Conservation (phyloP, 345 rosid species). For the Ceriops decandra region DNA sequence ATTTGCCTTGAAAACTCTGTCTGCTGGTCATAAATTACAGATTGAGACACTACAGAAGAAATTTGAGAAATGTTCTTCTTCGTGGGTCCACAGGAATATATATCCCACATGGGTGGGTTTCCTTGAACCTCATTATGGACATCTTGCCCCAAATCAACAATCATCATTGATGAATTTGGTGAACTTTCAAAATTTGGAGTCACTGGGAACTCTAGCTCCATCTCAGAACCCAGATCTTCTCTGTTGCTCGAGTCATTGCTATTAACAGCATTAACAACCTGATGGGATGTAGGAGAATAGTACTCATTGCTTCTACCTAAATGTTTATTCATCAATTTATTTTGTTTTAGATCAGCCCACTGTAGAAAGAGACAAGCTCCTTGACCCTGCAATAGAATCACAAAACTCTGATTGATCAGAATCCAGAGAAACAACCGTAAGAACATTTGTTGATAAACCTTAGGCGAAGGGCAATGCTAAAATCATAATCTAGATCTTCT, state of each 20-base stretch:
- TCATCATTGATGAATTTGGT: background rate
- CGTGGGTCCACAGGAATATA: background rate
- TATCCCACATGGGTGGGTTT: constrained; percentile 5
- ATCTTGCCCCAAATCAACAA: background rate
- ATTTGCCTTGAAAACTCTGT: background rate
- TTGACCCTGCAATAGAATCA: constrained; percentile 30
- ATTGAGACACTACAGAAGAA: background rate
- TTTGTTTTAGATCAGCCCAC: constrained; percentile 23
- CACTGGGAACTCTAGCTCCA: background rate
- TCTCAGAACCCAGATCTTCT: background rate
- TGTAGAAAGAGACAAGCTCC: constrained; percentile 45
- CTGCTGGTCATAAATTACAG: background rate
- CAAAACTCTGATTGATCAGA: constrained; percentile 5
- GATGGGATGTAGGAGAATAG: constrained; percentile 5
- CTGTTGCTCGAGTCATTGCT: background rate
- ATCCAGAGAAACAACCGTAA: background rate
- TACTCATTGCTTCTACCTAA: background rate
- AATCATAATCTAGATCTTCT: background rate
- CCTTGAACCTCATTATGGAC: background rate
- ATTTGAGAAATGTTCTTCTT: background rate
- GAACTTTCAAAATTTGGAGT: background rate
- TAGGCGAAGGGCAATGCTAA: background rate
- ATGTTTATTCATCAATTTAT: background rate
- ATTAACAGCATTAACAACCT: background rate
- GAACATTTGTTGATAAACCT: background rate